Evolutionary conservation across 108 stramenopile genomes (phyloP).

Genomic region (Aurantiochytrium sp.): DNA sequence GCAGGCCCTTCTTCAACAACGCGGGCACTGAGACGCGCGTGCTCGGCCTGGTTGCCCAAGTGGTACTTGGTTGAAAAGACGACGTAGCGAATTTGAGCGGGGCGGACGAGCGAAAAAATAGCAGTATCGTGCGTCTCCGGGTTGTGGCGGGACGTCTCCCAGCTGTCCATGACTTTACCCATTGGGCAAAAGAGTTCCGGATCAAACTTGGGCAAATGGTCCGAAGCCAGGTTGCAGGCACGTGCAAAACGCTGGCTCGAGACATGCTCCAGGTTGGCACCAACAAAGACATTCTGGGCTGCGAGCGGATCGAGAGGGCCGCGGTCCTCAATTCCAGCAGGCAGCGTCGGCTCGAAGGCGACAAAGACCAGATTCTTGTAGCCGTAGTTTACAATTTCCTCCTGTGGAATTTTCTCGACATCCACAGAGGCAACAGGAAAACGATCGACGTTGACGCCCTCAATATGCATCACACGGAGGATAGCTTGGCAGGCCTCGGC

Average conservation of each 20-base stretch:
- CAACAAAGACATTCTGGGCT: not conserved
- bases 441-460: not conserved
- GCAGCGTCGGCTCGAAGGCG: not conserved
- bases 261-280: not conserved
- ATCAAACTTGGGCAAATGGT: not conserved
- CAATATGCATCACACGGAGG: not conserved
- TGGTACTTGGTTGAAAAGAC: not conserved
- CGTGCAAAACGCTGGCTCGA: conserved; percentile 10
- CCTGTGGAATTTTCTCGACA: not conserved
- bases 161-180: conserved; percentile 17
- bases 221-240: not conserved
- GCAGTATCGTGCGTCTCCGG: not conserved
- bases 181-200: conserved; percentile 7
- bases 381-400: conserved; percentile 24
- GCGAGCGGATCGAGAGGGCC: not conserved
- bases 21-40: not conserved
- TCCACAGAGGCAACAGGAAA: not conserved
- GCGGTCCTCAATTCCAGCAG: not conserved
- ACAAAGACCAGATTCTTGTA: conserved; percentile 5
- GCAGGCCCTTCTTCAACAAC: too few relatives aligned
- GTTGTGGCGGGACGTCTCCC: conserved; percentile 4
- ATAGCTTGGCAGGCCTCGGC: not conserved
- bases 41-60: not conserved
- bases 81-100: not conserved
- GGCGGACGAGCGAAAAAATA: not conserved